Conservation (phyloP, 2,329 filamentous ascomycete species). For the Fusarium sacchari region DNA sequence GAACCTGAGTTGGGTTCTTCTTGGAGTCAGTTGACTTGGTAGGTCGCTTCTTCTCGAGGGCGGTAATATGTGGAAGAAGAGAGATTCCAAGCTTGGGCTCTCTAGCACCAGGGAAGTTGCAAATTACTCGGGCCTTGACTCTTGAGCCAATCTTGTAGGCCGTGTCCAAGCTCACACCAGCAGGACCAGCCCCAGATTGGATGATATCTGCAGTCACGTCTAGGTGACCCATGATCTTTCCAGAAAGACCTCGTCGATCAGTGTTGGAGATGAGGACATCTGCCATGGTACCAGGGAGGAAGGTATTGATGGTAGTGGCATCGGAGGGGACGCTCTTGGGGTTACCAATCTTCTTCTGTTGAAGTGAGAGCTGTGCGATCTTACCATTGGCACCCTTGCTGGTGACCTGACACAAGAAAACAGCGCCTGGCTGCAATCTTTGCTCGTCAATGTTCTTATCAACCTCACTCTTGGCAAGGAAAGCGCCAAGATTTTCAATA, state of each 20-base stretch:
- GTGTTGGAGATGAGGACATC: constrained; percentile 85
- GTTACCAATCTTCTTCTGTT: constrained; percentile 75
- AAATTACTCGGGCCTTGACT: constrained; percentile 86
- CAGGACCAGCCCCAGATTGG: constrained; percentile 82
- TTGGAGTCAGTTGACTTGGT: constrained; percentile 50
- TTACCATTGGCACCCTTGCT: constrained; percentile 81
- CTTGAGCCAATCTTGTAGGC: constrained; percentile 87
- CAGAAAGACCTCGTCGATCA: constrained; percentile 77
- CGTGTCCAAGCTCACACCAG: constrained; percentile 75
- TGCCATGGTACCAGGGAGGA: constrained; percentile 90
- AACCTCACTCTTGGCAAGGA: constrained; percentile 86
- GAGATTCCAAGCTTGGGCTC: constrained; percentile 89
- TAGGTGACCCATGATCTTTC: constrained; percentile 91
- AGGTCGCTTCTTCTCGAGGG: constrained; percentile 62
- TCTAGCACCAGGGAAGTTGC: constrained; percentile 82
- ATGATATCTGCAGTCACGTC: constrained; percentile 91
- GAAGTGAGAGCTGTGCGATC: constrained; percentile 85
- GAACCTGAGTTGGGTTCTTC: constrained; percentile 63
- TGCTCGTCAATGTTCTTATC: constrained; percentile 72
- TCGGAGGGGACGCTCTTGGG: constrained; percentile 73
- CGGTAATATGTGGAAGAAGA: constrained; percentile 82
- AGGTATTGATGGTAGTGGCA: constrained; percentile 88
- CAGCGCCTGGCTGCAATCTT: constrained; percentile 81
- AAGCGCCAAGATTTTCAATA: constrained; percentile 78
- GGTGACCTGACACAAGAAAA: constrained; percentile 84